Evolutionary conservation across 345 rosid species (phyloP).

Genomic region (Gossypium stocksii): DNA sequence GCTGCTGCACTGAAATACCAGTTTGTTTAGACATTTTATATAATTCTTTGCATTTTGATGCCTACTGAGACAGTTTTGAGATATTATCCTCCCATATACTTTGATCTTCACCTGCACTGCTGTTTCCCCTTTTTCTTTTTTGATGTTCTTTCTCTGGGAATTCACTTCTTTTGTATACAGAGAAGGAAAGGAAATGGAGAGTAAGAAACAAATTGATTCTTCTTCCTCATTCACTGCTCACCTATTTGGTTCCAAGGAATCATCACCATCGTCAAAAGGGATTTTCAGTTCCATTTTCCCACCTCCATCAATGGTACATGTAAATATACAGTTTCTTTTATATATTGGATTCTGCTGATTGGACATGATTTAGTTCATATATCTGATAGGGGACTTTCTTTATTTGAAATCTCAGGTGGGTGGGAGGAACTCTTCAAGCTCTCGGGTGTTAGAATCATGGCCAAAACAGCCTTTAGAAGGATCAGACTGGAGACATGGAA

Average conservation of each 20-base stretch:
- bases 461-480: slow-evolving; percentile 37
- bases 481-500: slow-evolving; percentile 48
- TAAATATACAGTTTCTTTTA: background rate
- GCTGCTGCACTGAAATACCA: slow-evolving; percentile 4
- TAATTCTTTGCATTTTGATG: background rate
- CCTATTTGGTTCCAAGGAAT: slow-evolving; percentile 63
- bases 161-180: background rate
- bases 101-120: slow-evolving; percentile 1
- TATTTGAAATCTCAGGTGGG: slow-evolving; percentile 34
- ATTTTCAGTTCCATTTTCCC: slow-evolving; percentile 62
- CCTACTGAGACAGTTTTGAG: background rate
- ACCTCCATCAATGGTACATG: slow-evolving; percentile 48
- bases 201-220: slow-evolving; percentile 38
- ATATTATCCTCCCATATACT: background rate
- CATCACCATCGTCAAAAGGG: slow-evolving; percentile 50
- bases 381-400: background rate
- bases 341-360: background rate
- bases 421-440: slow-evolving; percentile 37
- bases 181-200: slow-evolving; percentile 40
- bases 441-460: slow-evolving; percentile 37
- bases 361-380: background rate
- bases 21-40: background rate
- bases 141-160: slow-evolving; percentile 1
- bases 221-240: slow-evolving; percentile 53
- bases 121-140: background rate